Evolutionary conservation across 2,329 filamentous ascomycete species (phyloP), one percentile per base, ranked within the genome.

Genomic region (Capronia epimyces): DNA sequence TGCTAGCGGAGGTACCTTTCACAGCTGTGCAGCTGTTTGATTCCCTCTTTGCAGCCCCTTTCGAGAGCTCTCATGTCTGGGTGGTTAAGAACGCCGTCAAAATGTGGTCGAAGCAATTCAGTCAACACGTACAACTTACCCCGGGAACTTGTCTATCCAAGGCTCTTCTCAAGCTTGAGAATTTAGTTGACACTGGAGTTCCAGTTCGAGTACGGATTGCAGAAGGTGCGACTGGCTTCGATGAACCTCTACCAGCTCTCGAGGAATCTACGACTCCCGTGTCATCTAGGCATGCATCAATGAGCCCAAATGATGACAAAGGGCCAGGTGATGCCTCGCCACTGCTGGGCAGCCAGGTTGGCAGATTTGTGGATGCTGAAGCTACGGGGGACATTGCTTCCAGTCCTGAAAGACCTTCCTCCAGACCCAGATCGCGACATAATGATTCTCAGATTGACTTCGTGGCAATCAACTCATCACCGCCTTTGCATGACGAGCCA

Each of bases 361-460:
- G 16, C 27, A 13, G 21, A 20, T 10, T 22, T 36, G 27, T 12
- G 20, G 22, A 20, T 15, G 22, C 21, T 9, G 21, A 39, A 22
- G 29, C 43, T 18, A 16, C n/a, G 8, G 13, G 20, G 7, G 22
- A 22, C 9, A 20, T 39, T 34, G n/a, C 20, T 16, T 45, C 46
- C 10, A 54, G 47, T 18, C 51, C 67, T 89, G 10, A 75, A 76
- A 59, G 55, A 21, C 58, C 64, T 12, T 67, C 62, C 42, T 63
- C 63, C 13, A 61, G 76, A 41, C 73, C 77, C 15, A 79, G 78
- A 52, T 72, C 83, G 22, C 80, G 86, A 27, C 89, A 95, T 60
- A 81, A 95, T 55, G 79, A 94, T 66, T 94, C 88, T 0, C 89
- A 94, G 62, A 77, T 94, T 21, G 77, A 87, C 37, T 93, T 93